Conservation (phyloP, 164 flowering plant species). For the Vitis rotundifolia region DNA sequence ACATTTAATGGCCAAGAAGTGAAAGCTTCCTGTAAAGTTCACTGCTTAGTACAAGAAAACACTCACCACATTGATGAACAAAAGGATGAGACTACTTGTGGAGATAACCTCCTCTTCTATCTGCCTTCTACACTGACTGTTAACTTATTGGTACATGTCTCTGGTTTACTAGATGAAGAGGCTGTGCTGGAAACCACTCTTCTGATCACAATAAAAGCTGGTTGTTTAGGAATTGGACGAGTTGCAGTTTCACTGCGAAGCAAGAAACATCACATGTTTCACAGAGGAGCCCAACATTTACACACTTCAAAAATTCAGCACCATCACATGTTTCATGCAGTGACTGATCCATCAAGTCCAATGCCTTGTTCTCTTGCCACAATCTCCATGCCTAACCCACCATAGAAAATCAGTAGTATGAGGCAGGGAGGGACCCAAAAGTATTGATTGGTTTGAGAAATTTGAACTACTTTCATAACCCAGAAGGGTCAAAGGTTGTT, state of each 20-base stretch:
- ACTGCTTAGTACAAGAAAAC: too few relatives aligned
- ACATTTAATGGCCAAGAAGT: too few relatives aligned
- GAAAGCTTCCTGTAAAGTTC: too few relatives aligned
- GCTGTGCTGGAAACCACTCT: slow-evolving; percentile 2
- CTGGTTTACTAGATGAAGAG: neutral
- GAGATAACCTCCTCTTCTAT: neutral
- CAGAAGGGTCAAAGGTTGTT: too few relatives aligned
- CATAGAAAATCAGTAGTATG: neutral
- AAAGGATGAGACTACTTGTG: too few relatives aligned
- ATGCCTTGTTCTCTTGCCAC: slow-evolving; percentile 24
- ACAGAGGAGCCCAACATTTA: slow-evolving; percentile 4
- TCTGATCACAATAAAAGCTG: neutral
- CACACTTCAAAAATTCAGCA: slow-evolving; percentile 1
- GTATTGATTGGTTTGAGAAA: neutral
- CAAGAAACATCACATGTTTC: slow-evolving; percentile 9
- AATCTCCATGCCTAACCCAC: slow-evolving; percentile 24
- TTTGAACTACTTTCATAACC: neutral
- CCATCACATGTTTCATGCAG: neutral
- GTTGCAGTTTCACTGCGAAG: slow-evolving; percentile 3
- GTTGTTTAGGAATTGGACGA: slow-evolving; percentile 4
- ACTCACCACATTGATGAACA: too few relatives aligned
- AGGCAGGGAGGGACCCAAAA: neutral
- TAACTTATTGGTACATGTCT: too few relatives aligned
- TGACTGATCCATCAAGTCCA: neutral
- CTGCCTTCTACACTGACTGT: neutral